Conservation (phyloP, 1,139 yeast species). For the Saccharomyces hybrid region DNA sequence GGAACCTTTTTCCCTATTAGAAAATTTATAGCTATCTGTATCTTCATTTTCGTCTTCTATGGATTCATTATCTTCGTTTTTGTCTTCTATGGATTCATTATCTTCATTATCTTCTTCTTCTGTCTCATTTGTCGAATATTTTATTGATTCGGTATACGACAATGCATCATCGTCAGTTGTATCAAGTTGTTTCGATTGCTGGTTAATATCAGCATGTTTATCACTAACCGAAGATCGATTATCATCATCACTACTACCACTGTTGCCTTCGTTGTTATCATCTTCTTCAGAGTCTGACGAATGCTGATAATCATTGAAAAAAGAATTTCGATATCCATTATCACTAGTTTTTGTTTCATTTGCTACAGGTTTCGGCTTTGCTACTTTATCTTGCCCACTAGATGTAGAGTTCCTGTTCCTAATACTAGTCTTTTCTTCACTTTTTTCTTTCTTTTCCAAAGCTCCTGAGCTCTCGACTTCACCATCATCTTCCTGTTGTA, state of each 20-base stretch:
- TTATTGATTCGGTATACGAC: slow-evolving; percentile 15
- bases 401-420: neutral
- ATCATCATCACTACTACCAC: neutral
- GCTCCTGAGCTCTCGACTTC: neutral
- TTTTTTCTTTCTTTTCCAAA: neutral
- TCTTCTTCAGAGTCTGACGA: slow-evolving; percentile 1
- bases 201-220: neutral
- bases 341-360: neutral
- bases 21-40: slow-evolving; percentile 10
- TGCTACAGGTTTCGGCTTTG: neutral
- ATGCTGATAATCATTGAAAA: neutral
- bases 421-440: slow-evolving; percentile 2
- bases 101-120: neutral
- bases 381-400: neutral
- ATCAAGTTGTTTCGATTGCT: neutral
- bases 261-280: neutral
- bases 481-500: neutral
- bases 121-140: slow-evolving; percentile 7
- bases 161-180: slow-evolving; percentile 15
- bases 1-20: slow-evolving; percentile 12
- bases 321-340: neutral
- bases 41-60: slow-evolving; percentile 4
- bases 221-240: neutral
- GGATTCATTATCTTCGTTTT: neutral
- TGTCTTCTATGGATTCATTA: neutral